phyloP scores from a whole-genome alignment of 495 filamentous ascomycete genomes.

The Lasiosphaeria miniovina region DNA sequence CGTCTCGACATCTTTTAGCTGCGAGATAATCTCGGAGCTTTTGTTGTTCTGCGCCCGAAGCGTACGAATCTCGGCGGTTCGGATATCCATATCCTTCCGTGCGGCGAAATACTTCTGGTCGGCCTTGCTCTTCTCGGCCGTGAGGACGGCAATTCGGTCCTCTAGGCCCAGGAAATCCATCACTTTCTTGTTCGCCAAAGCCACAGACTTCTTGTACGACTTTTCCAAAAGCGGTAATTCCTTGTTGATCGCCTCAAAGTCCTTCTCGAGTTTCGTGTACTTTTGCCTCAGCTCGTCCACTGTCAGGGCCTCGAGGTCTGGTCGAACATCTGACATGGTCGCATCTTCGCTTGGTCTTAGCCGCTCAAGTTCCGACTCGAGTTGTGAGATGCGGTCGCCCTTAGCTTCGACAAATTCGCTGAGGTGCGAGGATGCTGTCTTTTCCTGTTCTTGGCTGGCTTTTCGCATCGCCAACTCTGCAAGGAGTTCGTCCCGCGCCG shows the following conservation, averaged over 20 bases:
- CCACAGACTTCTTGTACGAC: constrained; percentile 81
- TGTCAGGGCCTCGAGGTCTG: constrained; percentile 50
- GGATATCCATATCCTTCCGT: constrained; percentile 86
- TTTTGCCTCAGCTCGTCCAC: constrained; percentile 70
- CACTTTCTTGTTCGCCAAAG: constrained; percentile 81
- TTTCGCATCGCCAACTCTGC: constrained; percentile 81
- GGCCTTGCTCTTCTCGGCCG: constrained; percentile 89
- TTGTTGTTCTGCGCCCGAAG: constrained; percentile 79
- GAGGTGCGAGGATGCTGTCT: constrained; percentile 61
- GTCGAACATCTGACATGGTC: constrained; percentile 41
- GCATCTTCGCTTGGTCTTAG: constrained; percentile 51
- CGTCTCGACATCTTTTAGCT: constrained; percentile 85
- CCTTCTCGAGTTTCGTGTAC: constrained; percentile 67
- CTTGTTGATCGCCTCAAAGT: constrained; percentile 78
- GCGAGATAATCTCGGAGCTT: constrained; percentile 87
- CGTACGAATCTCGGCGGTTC: constrained; percentile 70
- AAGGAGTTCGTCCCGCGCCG: constrained; percentile 74
- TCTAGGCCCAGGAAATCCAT: constrained; percentile 70
- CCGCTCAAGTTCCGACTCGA: constrained; percentile 79
- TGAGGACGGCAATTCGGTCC: constrained; percentile 69
- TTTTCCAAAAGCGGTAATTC: constrained; percentile 83
- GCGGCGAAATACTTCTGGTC: constrained; percentile 97
- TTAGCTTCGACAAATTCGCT: constrained; percentile 75
- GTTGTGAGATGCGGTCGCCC: constrained; percentile 67
- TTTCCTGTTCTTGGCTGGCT: constrained; percentile 72